Evolutionary conservation across 768 basidiomycete species (phyloP).

Genomic region (Leucocoprinus sp.): DNA sequence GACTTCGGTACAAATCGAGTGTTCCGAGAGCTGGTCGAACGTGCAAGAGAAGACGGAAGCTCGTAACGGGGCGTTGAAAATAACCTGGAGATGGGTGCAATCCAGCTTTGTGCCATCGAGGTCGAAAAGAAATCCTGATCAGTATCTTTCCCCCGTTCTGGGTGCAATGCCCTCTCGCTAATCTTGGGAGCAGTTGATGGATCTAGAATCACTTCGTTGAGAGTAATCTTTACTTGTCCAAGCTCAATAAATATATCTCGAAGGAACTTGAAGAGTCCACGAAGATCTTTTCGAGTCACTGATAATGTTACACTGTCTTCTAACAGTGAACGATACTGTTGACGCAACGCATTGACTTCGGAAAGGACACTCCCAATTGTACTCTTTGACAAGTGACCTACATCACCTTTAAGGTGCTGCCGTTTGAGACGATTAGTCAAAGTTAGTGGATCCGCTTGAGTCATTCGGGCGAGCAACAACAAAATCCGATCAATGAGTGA

Average conservation of each 20-base stretch:
- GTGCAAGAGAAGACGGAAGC: conserved; percentile 12
- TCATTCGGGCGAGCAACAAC: conserved; percentile 46
- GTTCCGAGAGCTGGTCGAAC: conserved; percentile 20
- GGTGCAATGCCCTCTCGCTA: conserved; percentile 52
- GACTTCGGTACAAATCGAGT: conserved; percentile 66
- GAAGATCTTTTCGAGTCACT: conserved; percentile 75
- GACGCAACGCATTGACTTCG: conserved; percentile 63
- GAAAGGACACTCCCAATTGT: conserved; percentile 68
- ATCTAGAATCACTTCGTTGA: conserved; percentile 89
- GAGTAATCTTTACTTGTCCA: conserved; percentile 66
- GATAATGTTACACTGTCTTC: conserved; percentile 58
- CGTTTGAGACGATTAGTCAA: conserved; percentile 86
- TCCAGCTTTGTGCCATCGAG: conserved; percentile 58
- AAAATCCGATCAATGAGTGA: conserved; percentile 55
- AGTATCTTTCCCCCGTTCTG: neutral
- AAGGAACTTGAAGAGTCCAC: conserved; percentile 73
- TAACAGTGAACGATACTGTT: conserved; percentile 61
- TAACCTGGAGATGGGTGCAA: conserved; percentile 78
- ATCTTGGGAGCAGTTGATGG: conserved; percentile 67
- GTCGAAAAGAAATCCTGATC: conserved; percentile 36
- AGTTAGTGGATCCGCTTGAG: conserved; percentile 77
- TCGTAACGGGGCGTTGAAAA: conserved; percentile 34
- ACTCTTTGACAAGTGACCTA: conserved; percentile 76
- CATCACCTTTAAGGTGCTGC: conserved; percentile 79
- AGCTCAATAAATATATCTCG: conserved; percentile 80